Evolutionary conservation across 352 stramenopile genomes (phyloP).

Genomic region (Globisporangium cylindrosporum): DNA sequence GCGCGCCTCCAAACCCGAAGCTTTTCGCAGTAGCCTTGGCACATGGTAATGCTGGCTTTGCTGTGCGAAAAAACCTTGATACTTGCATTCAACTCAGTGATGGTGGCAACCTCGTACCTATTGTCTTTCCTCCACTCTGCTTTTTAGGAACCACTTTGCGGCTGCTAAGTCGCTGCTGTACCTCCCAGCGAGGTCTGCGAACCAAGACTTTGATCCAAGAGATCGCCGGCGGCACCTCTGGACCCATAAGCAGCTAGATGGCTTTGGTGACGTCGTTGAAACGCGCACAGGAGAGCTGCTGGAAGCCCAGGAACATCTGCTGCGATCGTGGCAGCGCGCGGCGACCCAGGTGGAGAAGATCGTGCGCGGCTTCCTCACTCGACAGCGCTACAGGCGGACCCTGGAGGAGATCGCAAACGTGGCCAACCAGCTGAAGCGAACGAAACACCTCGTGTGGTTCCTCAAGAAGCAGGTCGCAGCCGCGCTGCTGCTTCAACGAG

Average conservation of each 20-base stretch:
- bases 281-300: constrained; percentile 33
- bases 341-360: constrained; percentile 39
- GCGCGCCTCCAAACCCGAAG: constrained; percentile 8
- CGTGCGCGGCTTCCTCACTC: constrained; percentile 33
- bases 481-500: constrained; percentile 31
- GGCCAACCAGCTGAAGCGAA: constrained; percentile 18
- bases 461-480: constrained; percentile 26
- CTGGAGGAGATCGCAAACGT: constrained; percentile 24
- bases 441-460: constrained; percentile 13
- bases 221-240: constrained; percentile 41
- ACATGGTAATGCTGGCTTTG: constrained; percentile 20
- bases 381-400: constrained; percentile 32
- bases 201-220: constrained; percentile 36
- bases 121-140: not conserved
- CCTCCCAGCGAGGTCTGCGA: constrained; percentile 38
- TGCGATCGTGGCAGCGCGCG: constrained; percentile 36
- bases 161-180: constrained; percentile 36
- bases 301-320: constrained; percentile 29
- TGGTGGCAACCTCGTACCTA: not conserved
- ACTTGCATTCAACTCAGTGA: not conserved
- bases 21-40: constrained; percentile 20
- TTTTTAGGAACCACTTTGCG: constrained; percentile 35
- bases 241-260: constrained; percentile 38
- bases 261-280: constrained; percentile 39
- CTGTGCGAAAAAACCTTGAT: not conserved